Conservation (phyloP, 768 basidiomycete genomes). For the Paxillus involutus region DNA sequence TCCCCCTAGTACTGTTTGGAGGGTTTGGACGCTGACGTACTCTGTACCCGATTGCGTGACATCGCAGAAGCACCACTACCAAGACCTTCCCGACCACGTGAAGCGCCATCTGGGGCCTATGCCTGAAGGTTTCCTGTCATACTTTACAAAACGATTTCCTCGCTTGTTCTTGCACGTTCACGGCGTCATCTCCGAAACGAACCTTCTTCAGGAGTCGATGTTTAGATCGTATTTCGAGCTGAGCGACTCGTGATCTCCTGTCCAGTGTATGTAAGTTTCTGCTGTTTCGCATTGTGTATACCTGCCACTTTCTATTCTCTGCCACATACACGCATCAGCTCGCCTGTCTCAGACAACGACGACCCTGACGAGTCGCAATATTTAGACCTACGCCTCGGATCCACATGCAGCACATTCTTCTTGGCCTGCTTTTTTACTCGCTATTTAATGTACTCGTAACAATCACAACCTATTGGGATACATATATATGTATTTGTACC, state of each 20-base stretch:
- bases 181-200: slow-evolving; percentile 68
- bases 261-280: background rate
- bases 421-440: too few species aligned
- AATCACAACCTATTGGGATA: too few species aligned
- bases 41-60: background rate
- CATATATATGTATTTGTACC: too few species aligned
- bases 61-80: slow-evolving; percentile 92
- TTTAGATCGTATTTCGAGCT: slow-evolving; percentile 89
- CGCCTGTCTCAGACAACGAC: background rate
- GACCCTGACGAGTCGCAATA: too few species aligned
- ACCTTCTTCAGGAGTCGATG: slow-evolving; percentile 82
- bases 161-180: slow-evolving; percentile 90
- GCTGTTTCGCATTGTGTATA: background rate
- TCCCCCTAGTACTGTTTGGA: background rate
- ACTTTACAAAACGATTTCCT: slow-evolving; percentile 95
- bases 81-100: slow-evolving; percentile 91
- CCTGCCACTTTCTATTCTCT: background rate
- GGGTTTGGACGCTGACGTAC: slow-evolving; percentile 8
- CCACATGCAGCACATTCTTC: too few species aligned
- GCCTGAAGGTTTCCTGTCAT: slow-evolving; percentile 88
- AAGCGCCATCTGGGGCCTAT: slow-evolving; percentile 87
- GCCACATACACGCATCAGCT: background rate
- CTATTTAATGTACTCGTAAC: too few species aligned
- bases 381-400: too few species aligned
- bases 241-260: slow-evolving; percentile 38